A percentile compares a stretch with the other conserved stretches of the same genome.
Evolutionary conservation across 2,329 filamentous ascomycete species (phyloP).

Genomic region (Fusarium tjaetaba): DNA sequence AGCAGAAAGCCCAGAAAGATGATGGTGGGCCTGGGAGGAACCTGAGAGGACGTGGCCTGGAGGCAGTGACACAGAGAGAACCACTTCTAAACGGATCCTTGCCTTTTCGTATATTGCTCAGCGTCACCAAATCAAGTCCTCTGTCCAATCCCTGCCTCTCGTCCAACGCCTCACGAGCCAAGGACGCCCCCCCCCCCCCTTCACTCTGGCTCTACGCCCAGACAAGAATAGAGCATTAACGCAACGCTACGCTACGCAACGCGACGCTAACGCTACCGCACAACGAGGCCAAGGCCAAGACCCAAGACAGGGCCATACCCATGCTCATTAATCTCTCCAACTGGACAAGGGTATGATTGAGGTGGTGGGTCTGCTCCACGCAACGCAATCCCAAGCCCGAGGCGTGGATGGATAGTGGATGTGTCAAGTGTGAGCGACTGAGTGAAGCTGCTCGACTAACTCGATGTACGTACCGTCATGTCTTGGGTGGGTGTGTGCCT

Average conservation of each 20-base stretch:
- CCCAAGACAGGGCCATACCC: slow-evolving; percentile 44
- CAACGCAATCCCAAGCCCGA: slow-evolving; percentile 52
- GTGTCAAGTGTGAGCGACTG: not conserved
- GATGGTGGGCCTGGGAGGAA: slow-evolving; percentile 32
- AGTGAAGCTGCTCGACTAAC: not conserved
- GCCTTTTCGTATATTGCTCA: slow-evolving; percentile 61
- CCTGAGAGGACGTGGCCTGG: slow-evolving; percentile 32
- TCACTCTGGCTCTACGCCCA: slow-evolving; percentile 26
- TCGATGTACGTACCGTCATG: slow-evolving; percentile 36
- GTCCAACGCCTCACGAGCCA: slow-evolving; percentile 41
- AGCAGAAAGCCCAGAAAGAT: slow-evolving; percentile 28
- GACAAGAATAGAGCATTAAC: slow-evolving; percentile 56
- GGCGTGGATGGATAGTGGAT: slow-evolving; percentile 32
- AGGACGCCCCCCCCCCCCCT: slow-evolving; percentile 45
- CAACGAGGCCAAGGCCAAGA: slow-evolving; percentile 46
- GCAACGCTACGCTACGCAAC: slow-evolving; percentile 26
- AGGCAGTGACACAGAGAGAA: slow-evolving; percentile 47
- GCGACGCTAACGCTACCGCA: slow-evolving; percentile 32
- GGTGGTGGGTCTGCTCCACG: slow-evolving; percentile 46
- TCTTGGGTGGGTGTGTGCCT: slow-evolving; percentile 25
- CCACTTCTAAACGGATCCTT: slow-evolving; percentile 57
- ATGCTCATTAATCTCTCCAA: slow-evolving; percentile 51
- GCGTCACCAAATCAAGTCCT: slow-evolving; percentile 52
- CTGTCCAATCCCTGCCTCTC: slow-evolving; percentile 46
- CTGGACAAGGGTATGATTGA: slow-evolving; percentile 44